phyloP scores from a whole-genome alignment of 768 basidiomycete species.

The Collybia nuda region DNA sequence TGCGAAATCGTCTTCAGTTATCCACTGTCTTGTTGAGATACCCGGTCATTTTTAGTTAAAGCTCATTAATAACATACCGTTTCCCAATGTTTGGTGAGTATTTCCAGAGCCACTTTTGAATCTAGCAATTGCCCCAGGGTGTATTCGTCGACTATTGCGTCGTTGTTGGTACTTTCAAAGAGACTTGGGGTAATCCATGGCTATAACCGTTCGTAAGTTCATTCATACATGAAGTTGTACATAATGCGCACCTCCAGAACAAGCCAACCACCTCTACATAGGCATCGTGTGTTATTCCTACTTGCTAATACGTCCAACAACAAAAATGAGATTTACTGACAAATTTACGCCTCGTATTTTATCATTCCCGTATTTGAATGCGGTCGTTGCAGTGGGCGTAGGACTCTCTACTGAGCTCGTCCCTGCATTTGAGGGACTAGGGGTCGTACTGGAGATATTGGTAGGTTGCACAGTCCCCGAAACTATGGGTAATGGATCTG shows the following conservation, averaged over 20 bases:
- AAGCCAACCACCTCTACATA: conserved; percentile 55
- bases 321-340: conserved; percentile 34
- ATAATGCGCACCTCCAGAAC: conserved; percentile 48
- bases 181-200: conserved; percentile 82
- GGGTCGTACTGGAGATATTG: background rate
- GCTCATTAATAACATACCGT: conserved; percentile 34
- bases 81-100: conserved; percentile 56
- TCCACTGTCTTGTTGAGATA: conserved; percentile 38
- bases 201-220: conserved; percentile 24
- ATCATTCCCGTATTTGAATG: conserved; percentile 43
- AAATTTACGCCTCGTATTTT: conserved; percentile 61
- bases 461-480: background rate
- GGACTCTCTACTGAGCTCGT: conserved; percentile 9
- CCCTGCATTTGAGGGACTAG: conserved; percentile 9
- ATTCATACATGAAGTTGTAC: background rate
- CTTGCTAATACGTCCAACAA: background rate
- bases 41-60: background rate
- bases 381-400: conserved; percentile 19
- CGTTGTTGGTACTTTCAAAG: conserved; percentile 61
- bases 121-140: conserved; percentile 59
- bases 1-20: conserved; percentile 67
- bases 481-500: background rate
- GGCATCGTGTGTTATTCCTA: background rate
- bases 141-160: conserved; percentile 57
- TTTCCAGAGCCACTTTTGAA: conserved; percentile 34